These are phyloP conservation scores for Pseudocercospora musae DNA, from an alignment of 2,329 filamentous ascomycete species.

Conservation along the genomic window DNA sequence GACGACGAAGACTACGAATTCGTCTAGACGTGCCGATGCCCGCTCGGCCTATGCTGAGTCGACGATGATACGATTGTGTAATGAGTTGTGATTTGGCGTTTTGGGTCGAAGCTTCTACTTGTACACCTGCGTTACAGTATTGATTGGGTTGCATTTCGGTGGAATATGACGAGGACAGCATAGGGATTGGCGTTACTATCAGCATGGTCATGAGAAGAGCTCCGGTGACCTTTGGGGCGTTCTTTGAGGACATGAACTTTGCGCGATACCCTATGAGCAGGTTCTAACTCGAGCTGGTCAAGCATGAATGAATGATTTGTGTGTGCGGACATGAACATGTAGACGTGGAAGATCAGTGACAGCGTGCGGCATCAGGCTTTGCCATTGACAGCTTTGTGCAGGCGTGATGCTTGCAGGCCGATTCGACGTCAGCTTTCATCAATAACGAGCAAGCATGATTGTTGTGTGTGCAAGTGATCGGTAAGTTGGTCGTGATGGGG, in stretches of 20 bases:
- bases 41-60: too few species aligned
- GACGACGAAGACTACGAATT: conserved; percentile 38
- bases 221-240: conserved; percentile 21
- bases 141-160: conserved; percentile 3
- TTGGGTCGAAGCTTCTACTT: background rate
- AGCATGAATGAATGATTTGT: background rate
- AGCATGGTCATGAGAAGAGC: conserved; percentile 30
- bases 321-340: too few species aligned
- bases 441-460: background rate
- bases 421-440: too few species aligned
- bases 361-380: background rate
- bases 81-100: background rate
- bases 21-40: too few species aligned
- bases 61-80: conserved; percentile 1
- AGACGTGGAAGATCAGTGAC: too few species aligned
- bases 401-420: background rate
- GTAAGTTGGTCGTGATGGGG: too few species aligned
- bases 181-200: conserved; percentile 13
- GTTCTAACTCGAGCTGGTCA: conserved; percentile 1
- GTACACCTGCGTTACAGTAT: conserved; percentile 4
- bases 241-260: conserved; percentile 20
- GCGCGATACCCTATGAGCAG: conserved; percentile 17
- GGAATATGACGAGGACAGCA: conserved; percentile 6
- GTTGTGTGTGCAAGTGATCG: too few species aligned
- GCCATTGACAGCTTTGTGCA: background rate